Conservation (phyloP, 2,329 filamentous ascomycete genomes). For the Ilyonectria destructans region DNA sequence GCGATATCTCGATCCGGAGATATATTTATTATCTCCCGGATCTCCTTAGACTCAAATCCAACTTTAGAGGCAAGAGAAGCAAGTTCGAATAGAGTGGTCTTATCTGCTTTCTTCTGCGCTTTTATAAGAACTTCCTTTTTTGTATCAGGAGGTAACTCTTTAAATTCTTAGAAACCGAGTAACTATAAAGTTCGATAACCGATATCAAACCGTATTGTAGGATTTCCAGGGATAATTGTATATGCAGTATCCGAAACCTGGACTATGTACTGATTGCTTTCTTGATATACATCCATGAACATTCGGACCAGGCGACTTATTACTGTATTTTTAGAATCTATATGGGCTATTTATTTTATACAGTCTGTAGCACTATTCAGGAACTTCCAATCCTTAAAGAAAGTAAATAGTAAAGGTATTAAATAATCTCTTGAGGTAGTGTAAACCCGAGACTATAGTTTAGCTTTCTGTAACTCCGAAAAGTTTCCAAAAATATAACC, state of each 20-base stretch:
- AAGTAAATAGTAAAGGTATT: slow-evolving; percentile 55
- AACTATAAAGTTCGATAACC: slow-evolving; percentile 33
- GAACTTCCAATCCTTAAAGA: slow-evolving; percentile 57
- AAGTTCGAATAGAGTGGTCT: slow-evolving; percentile 30
- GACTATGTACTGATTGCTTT: slow-evolving; percentile 19
- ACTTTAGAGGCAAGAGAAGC: slow-evolving; percentile 25
- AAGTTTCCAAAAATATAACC: slow-evolving; percentile 54
- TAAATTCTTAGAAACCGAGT: slow-evolving; percentile 27
- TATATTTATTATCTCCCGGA: slow-evolving; percentile 15
- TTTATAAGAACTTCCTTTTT: slow-evolving; percentile 25
- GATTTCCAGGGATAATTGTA: slow-evolving; percentile 4
- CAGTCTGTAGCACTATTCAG: slow-evolving; percentile 43
- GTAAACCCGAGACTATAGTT: slow-evolving; percentile 51
- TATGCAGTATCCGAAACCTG: slow-evolving; percentile 22
- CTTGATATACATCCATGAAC: background rate
- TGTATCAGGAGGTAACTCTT: slow-evolving; percentile 15
- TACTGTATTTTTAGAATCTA: slow-evolving; percentile 15
- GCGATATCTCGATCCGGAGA: slow-evolving; percentile 27
- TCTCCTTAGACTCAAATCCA: slow-evolving; percentile 30
- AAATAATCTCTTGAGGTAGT: slow-evolving; percentile 43
- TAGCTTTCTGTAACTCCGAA: slow-evolving; percentile 45
- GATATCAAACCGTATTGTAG: slow-evolving; percentile 27
- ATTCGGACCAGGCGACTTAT: background rate
- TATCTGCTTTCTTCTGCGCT: slow-evolving; percentile 17
- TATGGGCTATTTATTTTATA: slow-evolving; percentile 27